Percentiles rank a stretch among this genome's conserved stretches.
Evolutionary conservation across 2,329 filamentous ascomycete genomes (phyloP).

Genomic region (Delphinella strobiligena): DNA sequence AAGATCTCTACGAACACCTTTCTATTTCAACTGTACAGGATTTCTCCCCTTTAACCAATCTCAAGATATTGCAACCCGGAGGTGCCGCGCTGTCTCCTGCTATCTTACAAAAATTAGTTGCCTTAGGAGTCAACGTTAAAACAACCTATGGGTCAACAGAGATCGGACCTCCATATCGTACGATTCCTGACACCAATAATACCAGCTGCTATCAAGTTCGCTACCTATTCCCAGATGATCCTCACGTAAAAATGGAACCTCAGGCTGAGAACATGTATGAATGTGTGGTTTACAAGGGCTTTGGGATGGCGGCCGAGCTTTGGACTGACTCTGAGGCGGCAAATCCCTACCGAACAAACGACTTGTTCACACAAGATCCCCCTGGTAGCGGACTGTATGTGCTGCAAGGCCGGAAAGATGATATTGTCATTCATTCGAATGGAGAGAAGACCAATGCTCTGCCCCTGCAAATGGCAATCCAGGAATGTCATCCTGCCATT

Average conservation of each 20-base stretch:
- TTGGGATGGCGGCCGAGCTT: slow-evolving; percentile 21
- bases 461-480: slow-evolving; percentile 18
- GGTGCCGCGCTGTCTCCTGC: slow-evolving; percentile 18
- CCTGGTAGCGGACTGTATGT: slow-evolving; percentile 19
- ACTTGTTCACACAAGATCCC: slow-evolving; percentile 20
- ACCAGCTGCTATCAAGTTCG: slow-evolving; percentile 19
- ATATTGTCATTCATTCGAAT: slow-evolving; percentile 20
- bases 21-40: slow-evolving; percentile 12
- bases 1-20: slow-evolving; percentile 21
- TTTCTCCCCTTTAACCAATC: slow-evolving; percentile 15
- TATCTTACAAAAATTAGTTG: slow-evolving; percentile 15
- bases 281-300: slow-evolving; percentile 20
- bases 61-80: slow-evolving; percentile 22
- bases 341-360: slow-evolving; percentile 19
- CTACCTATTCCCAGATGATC: slow-evolving; percentile 7
- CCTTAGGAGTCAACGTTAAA: slow-evolving; percentile 20
- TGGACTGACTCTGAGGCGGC: slow-evolving; percentile 15
- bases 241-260: slow-evolving; percentile 17
- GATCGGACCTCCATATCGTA: slow-evolving; percentile 21
- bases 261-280: slow-evolving; percentile 19
- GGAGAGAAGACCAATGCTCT: slow-evolving; percentile 22
- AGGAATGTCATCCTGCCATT: slow-evolving; percentile 14
- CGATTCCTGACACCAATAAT: slow-evolving; percentile 17
- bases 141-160: slow-evolving; percentile 23
- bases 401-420: slow-evolving; percentile 21